Percentiles rank a stretch among this genome's conserved stretches.
phyloP scores from a whole-genome alignment of 2,329 filamentous ascomycete species.

The Aspergillus quadricinctus region DNA sequence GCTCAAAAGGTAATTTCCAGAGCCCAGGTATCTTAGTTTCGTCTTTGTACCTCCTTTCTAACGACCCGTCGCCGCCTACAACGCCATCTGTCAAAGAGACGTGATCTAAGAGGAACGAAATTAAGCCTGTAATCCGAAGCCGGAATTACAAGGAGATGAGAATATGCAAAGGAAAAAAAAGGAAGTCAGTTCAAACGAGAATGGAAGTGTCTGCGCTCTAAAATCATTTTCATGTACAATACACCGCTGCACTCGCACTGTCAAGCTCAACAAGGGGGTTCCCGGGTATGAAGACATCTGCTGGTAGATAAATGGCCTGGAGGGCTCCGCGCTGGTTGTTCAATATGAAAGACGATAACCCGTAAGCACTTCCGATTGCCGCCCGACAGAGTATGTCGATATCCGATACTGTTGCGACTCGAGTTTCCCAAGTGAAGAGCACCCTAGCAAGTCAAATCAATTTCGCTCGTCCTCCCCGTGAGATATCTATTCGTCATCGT shows the following conservation, averaged over 20 bases:
- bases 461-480: conserved; percentile 5
- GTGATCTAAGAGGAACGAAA: background rate
- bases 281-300: conserved; percentile 6
- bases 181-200: background rate
- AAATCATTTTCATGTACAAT: conserved; percentile 18
- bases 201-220: conserved; percentile 9
- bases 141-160: background rate
- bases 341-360: background rate
- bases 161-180: background rate
- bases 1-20: background rate
- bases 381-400: background rate
- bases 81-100: background rate
- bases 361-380: background rate
- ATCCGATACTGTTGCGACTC: background rate
- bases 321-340: background rate
- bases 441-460: conserved; percentile 4
- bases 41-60: background rate
- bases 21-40: background rate
- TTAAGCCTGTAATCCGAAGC: background rate
- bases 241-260: conserved; percentile 7
- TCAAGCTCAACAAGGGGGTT: background rate
- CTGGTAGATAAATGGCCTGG: background rate
- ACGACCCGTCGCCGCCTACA: too few species aligned
- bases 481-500: conserved; percentile 40
- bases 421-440: background rate